Percentiles rank a stretch among this genome's conserved stretches.
Conservation (phyloP, 1,139 yeast species). For the Yamadazyma sp. region DNA sequence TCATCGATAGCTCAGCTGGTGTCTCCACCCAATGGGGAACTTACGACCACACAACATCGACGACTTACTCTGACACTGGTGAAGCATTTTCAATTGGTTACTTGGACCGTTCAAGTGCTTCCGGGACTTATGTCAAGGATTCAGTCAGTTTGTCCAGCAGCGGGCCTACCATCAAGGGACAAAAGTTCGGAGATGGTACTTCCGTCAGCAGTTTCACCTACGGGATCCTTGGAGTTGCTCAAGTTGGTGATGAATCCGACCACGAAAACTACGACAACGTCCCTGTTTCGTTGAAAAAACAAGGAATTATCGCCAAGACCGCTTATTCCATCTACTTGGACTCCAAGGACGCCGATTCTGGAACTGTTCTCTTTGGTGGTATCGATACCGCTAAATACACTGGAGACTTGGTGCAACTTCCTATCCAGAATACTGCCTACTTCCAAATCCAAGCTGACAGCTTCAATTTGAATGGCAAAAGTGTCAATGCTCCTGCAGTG, state of each 20-base stretch:
- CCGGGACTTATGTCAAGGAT: slow-evolving; percentile 60
- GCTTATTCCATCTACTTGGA: slow-evolving; percentile 38
- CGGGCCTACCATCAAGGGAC: slow-evolving; percentile 8
- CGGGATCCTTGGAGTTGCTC: slow-evolving; percentile 51
- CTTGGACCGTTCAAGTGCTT: slow-evolving; percentile 60
- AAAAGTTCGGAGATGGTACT: slow-evolving; percentile 10
- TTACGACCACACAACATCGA: slow-evolving; percentile 7
- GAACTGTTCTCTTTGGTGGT: slow-evolving; percentile 50
- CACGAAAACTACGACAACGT: slow-evolving; percentile 23
- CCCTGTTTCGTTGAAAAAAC: slow-evolving; percentile 26
- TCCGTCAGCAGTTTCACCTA: slow-evolving; percentile 1
- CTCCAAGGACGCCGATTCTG: slow-evolving; percentile 23
- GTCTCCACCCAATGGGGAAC: slow-evolving; percentile 2
- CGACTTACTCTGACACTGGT: slow-evolving; percentile 34
- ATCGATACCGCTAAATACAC: slow-evolving; percentile 48
- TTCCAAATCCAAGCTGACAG: slow-evolving; percentile 17
- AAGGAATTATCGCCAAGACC: slow-evolving; percentile 25
- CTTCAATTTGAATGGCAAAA: slow-evolving; percentile 15
- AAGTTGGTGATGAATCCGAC: slow-evolving; percentile 9
- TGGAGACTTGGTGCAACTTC: slow-evolving; percentile 30
- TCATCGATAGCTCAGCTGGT: slow-evolving; percentile 6
- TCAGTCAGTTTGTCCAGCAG: slow-evolving; percentile 20
- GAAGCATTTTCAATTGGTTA: slow-evolving; percentile 46
- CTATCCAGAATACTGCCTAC: background rate
- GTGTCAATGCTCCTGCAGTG: slow-evolving; percentile 23